Evolutionary conservation across 805 yeast species (phyloP).

Genomic region (Candida boleticola): DNA sequence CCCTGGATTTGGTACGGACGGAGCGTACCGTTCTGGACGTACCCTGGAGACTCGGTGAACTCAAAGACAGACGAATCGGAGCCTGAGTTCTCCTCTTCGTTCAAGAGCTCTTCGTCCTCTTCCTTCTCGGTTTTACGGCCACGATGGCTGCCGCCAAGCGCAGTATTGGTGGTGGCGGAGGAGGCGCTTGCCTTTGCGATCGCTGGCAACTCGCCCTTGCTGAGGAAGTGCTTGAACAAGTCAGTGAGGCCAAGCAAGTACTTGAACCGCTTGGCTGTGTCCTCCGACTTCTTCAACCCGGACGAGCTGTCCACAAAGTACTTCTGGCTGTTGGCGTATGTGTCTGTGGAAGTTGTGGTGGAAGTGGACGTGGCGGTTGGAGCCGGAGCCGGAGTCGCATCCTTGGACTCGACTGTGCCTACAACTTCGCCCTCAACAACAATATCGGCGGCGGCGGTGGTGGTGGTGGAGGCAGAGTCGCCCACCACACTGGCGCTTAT

Average conservation of each 20-base stretch:
- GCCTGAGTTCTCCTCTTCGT: slow-evolving; percentile 46
- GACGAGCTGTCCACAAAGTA: slow-evolving; percentile 33
- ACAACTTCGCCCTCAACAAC: too few species aligned
- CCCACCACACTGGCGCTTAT: not conserved
- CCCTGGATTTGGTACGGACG: slow-evolving; percentile 82
- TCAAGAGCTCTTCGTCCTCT: slow-evolving; percentile 73
- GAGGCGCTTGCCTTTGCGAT: slow-evolving; percentile 13
- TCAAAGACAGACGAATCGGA: slow-evolving; percentile 33
- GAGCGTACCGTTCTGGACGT: slow-evolving; percentile 54
- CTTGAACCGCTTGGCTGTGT: slow-evolving; percentile 64
- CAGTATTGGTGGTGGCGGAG: not conserved
- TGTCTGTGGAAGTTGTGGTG: slow-evolving; percentile 3
- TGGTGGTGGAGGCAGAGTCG: not conserved
- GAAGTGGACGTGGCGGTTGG: not conserved
- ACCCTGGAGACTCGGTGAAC: slow-evolving; percentile 51
- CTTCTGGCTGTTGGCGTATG: slow-evolving; percentile 10
- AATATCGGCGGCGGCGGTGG: not conserved
- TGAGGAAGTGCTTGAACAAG: slow-evolving; percentile 66
- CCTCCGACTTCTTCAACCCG: slow-evolving; percentile 47
- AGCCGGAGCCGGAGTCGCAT: not conserved
- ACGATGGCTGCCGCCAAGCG: slow-evolving; percentile 17
- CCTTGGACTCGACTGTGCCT: too few species aligned
- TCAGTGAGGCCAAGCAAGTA: slow-evolving; percentile 65
- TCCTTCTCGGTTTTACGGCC: slow-evolving; percentile 73
- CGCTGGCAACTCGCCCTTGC: slow-evolving; percentile 48